phyloP scores from a whole-genome alignment of 1,139 yeast genomes.

The Pichia sp. region DNA sequence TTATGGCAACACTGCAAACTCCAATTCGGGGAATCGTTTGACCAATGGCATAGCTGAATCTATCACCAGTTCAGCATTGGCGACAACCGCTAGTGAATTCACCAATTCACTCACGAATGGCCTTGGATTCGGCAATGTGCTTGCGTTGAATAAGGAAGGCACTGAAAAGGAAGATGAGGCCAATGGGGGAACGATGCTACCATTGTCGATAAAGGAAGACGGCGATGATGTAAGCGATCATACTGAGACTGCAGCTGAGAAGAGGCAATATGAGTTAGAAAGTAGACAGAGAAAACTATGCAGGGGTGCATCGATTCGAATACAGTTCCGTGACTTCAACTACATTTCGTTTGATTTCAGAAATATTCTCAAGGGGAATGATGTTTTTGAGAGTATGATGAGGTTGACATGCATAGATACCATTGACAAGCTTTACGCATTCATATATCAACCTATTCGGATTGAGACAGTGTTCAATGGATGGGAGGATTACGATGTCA shows the following conservation, averaged over 20 bases:
- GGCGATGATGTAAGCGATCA: slow-evolving; percentile 4
- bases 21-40: neutral
- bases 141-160: neutral
- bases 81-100: slow-evolving; percentile 11
- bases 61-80: slow-evolving; percentile 1
- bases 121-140: slow-evolving; percentile 10
- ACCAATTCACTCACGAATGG: slow-evolving; percentile 14
- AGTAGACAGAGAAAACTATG: slow-evolving; percentile 33
- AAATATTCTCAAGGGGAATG: slow-evolving; percentile 55
- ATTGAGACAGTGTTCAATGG: slow-evolving; percentile 54
- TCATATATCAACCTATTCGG: slow-evolving; percentile 55
- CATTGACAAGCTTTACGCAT: slow-evolving; percentile 64
- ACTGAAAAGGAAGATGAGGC: neutral
- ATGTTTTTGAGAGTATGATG: slow-evolving; percentile 69
- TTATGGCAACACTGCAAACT: neutral
- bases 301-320: slow-evolving; percentile 54
- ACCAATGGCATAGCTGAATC: slow-evolving; percentile 7
- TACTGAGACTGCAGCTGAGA: slow-evolving; percentile 7
- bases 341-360: slow-evolving; percentile 72
- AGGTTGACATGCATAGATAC: slow-evolving; percentile 55
- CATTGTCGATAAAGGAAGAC: neutral
- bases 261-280: slow-evolving; percentile 5
- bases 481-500: slow-evolving; percentile 67
- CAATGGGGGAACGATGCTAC: neutral
- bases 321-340: slow-evolving; percentile 86